These are phyloP conservation scores for Ephemerocybe angulata DNA, from an alignment of 768 basidiomycete genomes.

Conservation along the genomic window DNA sequence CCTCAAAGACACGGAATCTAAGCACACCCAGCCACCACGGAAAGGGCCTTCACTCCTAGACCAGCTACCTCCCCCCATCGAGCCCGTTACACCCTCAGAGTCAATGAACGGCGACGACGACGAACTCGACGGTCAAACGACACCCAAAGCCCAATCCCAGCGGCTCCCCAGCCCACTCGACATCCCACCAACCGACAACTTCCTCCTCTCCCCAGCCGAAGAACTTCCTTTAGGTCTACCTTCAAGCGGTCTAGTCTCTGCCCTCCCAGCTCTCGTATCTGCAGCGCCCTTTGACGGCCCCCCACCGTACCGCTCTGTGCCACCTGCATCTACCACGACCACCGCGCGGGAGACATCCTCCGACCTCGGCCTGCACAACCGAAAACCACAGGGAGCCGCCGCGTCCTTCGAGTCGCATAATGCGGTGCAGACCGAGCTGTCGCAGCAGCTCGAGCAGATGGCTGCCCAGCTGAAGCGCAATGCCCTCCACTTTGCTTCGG, in stretches of 20 bases:
- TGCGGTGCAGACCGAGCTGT: constrained; percentile 69
- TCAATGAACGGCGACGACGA: constrained; percentile 1
- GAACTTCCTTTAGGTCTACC: constrained; percentile 14
- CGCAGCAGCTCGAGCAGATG: constrained; percentile 77
- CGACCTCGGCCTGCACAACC: constrained; percentile 6
- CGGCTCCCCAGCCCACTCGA: neutral
- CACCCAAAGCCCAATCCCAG: constrained; percentile 3
- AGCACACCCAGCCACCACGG: constrained; percentile 11
- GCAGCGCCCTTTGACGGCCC: constrained; percentile 10
- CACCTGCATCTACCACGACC: constrained; percentile 15
- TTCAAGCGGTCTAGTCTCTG: constrained; percentile 19
- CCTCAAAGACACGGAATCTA: constrained; percentile 33
- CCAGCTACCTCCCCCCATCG: constrained; percentile 13
- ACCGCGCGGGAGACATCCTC: constrained; percentile 34
- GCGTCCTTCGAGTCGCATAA: constrained; percentile 45
- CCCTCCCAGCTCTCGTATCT: constrained; percentile 8
- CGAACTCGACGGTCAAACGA: constrained; percentile 1
- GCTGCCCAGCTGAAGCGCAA: constrained; percentile 84
- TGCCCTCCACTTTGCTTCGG: constrained; percentile 69
- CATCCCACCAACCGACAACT: neutral
- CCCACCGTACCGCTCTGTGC: constrained; percentile 2
- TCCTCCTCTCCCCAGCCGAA: constrained; percentile 20
- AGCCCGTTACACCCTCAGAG: neutral
- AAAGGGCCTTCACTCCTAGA: constrained; percentile 20
- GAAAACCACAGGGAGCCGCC: neutral